These are phyloP conservation scores for Terana coerulea DNA, from an alignment of 768 basidiomycete genomes.

Conservation along the genomic window DNA sequence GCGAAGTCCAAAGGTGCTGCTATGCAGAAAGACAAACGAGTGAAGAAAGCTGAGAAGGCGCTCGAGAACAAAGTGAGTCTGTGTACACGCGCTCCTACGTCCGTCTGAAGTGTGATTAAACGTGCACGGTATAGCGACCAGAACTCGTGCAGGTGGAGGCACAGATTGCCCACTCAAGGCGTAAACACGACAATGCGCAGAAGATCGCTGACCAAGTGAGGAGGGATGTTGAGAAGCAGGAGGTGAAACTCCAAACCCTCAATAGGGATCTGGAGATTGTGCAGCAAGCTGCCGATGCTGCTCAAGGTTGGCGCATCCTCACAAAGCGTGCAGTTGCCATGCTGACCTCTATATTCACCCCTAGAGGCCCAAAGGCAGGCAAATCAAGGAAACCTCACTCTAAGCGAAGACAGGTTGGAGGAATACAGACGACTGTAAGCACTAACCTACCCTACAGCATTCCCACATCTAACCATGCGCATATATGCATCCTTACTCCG, in stretches of 20 bases:
- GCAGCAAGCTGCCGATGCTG: slow-evolving; percentile 65
- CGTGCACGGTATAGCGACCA: slow-evolving; percentile 65
- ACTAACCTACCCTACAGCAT: slow-evolving; percentile 15
- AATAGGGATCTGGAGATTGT: slow-evolving; percentile 66
- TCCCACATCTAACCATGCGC: not conserved
- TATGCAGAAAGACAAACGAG: slow-evolving; percentile 78
- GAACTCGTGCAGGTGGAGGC: slow-evolving; percentile 81
- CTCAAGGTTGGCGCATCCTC: slow-evolving; percentile 55
- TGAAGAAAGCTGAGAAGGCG: slow-evolving; percentile 89
- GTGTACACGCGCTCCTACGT: no score
- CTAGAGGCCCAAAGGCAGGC: slow-evolving; percentile 72
- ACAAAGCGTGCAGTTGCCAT: not conserved
- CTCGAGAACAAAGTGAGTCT: slow-evolving; percentile 72
- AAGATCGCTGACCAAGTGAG: slow-evolving; percentile 59
- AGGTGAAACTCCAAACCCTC: slow-evolving; percentile 50
- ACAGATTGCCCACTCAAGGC: slow-evolving; percentile 80
- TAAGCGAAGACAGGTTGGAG: slow-evolving; percentile 80
- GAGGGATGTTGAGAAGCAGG: slow-evolving; percentile 52
- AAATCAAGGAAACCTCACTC: slow-evolving; percentile 68
- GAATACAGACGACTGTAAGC: slow-evolving; percentile 79
- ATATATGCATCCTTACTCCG: not conserved
- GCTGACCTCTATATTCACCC: slow-evolving; percentile 13
- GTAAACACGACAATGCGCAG: slow-evolving; percentile 71
- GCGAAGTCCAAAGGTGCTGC: slow-evolving; percentile 72
- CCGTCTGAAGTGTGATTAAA: not conserved